Percentiles rank a stretch among this genome's conserved stretches.
phyloP scores from a whole-genome alignment of 768 basidiomycete genomes.

The Pleurotus eryngii region DNA sequence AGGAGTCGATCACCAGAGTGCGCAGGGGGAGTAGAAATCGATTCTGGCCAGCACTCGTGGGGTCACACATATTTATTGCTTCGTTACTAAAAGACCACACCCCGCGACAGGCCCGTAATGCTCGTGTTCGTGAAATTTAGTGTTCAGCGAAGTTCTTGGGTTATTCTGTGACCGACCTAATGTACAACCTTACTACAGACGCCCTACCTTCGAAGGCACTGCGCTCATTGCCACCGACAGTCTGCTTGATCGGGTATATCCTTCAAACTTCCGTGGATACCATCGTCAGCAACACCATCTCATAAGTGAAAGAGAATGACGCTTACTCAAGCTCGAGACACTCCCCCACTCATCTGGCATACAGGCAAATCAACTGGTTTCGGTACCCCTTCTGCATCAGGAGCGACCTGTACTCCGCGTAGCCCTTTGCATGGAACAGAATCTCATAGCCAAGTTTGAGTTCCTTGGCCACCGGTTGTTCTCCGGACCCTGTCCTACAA shows the following conservation, averaged over 20 bases:
- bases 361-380: slow-evolving; percentile 4
- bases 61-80: too few relatives aligned
- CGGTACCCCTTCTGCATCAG: slow-evolving; percentile 10
- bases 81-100: too few relatives aligned
- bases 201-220: too few relatives aligned
- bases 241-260: slow-evolving; percentile 16
- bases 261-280: slow-evolving; percentile 9
- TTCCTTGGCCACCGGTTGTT: too few relatives aligned
- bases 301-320: background rate
- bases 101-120: too few relatives aligned
- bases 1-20: too few relatives aligned
- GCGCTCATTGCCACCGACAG: slow-evolving; percentile 10
- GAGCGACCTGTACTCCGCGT: slow-evolving; percentile 8
- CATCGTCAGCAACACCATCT: background rate
- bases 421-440: slow-evolving; percentile 16
- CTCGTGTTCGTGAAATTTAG: too few relatives aligned
- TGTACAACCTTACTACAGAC: too few relatives aligned
- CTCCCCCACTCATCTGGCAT: slow-evolving; percentile 15
- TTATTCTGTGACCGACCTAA: too few relatives aligned
- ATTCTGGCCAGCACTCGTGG: too few relatives aligned
- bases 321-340: slow-evolving; percentile 19
- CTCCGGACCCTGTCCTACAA: slow-evolving; percentile 12
- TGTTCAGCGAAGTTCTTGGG: too few relatives aligned
- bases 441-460: slow-evolving; percentile 11
- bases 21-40: too few relatives aligned